A percentile compares a stretch with the other conserved stretches of the same genome.
Conservation (phyloP, 2,329 filamentous ascomycete species). For the Xylariaceae sp. region DNA sequence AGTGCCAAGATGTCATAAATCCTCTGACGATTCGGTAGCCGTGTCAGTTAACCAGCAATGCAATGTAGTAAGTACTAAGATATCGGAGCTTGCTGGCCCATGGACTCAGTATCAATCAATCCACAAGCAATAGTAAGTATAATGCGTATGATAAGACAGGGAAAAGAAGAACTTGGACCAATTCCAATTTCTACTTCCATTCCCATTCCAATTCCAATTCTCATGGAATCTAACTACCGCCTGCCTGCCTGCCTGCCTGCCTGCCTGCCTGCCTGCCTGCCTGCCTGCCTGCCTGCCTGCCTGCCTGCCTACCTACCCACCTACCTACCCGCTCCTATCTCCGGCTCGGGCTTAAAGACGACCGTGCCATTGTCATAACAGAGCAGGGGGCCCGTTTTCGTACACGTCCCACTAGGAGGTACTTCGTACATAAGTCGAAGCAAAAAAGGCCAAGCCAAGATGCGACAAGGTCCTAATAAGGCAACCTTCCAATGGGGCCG, state of each 20-base stretch:
- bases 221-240: neutral
- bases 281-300: too few species aligned
- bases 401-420: too few species aligned
- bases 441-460: conserved; percentile 7
- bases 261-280: too few species aligned
- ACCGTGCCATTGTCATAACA: neutral
- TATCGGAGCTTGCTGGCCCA: neutral
- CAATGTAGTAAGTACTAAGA: neutral
- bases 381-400: neutral
- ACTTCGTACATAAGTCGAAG: neutral
- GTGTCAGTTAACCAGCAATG: neutral
- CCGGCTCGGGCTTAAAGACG: neutral
- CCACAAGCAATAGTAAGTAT: neutral
- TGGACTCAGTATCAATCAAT: neutral
- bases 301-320: too few species aligned
- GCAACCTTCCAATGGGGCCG: conserved; percentile 11
- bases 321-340: neutral
- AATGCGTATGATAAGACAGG: neutral
- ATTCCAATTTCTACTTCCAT: neutral
- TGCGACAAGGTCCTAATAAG: neutral
- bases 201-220: neutral
- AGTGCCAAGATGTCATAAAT: conserved; percentile 4
- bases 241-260: neutral
- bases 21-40: neutral
- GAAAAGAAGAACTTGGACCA: neutral